Evolutionary conservation across 139 green algal genomes (phyloP), one percentile per base, ranked within the genome.

Genomic region (Ettlia oleoabundans): DNA sequence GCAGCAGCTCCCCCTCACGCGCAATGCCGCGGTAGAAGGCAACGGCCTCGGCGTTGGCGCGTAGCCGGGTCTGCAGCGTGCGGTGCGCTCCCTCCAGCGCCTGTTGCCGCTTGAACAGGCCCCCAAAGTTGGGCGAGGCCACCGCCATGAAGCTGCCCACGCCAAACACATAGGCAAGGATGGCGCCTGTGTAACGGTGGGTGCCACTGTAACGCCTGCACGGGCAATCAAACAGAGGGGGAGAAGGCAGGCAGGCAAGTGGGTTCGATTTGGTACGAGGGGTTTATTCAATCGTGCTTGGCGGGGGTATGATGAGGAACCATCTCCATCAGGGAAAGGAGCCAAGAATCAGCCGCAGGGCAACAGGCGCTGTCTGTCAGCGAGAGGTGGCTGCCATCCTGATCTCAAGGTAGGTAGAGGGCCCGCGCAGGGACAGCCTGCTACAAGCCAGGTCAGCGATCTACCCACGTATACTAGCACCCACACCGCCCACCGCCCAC

Each of bases 131-230:
- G 74, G 91, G 91, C 15, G 87, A 82, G 42, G 86, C 52, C 41
- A 88, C 47, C 3, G 77, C 80, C 40, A 89, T 92, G 47, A 89
- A 52, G 10, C 53, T 72, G 9, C 91, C 91, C 9, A 83, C 87
- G 5, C 88, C 90, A 55, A 92, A 73, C 7, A 95, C 90, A 52
- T 94, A 93, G 0, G 55, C 92, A 24, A 95, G 40, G 40, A 95
- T 92, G 72, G 79, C 85, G 3, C 82, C 66, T 4, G 92, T 92
- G 84, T 95, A 95, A 43, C 83, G 89, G 86, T 93, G 76, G 21
- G 91, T 90, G n/a, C 85, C 64, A 28, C 84, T 89, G 85, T 95
- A 95, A 9, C 63, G 73, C 41, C 80, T 80, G 73, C 53, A 53
- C 1, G 3, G 13, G 6, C 18, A 18, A 22, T 30, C 30, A 30